Evolutionary conservation across 768 basidiomycete genomes (phyloP), one percentile per base, ranked within the genome.

Genomic region (Amanita rubescens): DNA sequence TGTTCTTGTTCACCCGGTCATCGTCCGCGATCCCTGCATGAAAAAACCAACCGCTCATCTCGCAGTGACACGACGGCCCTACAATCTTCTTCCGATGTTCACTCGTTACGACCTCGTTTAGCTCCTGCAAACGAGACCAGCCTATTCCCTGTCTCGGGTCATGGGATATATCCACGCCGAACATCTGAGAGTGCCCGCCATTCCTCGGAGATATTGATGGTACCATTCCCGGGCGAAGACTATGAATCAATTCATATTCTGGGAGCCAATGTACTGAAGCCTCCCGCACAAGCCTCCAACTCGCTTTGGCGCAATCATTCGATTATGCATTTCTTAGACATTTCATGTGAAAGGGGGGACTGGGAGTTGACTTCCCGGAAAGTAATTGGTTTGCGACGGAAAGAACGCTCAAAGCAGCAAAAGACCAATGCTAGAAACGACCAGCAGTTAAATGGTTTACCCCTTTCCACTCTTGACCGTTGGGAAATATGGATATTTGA

Each of bases 401-500:
- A 76, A 59, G 74, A 83, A 11, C 77, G 87, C 47, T 57, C 69
- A 42, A 74, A 63, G 64, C 57, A 62, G 60, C n/a, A n/a, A n/a
- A 62, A 62, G 66, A 30, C 57, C 58, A 25, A 46, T 49, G 42
- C 33, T 35, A 15, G 51, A 55, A 20, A 17, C 55, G 49, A 43
- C 55, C 46, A 25, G 46, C 47, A 45, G 38, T 56, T 61, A 12
- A 62, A 69, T 33, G 86, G 85, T 12, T 67, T 91, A 55, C 81
- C 85, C 17, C 60, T 70, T 25, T 75, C 84, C 10, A 83, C 82
- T 22, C 67, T 92, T 37, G 87, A 90, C 53, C 73, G 90, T 51
- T 93, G 90, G 90, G 89, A 93, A 58, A 59, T 87, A 25, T 93
- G 90, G 90, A 76, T 73, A 35, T 85, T 88, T 60, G 86, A 92